Evolutionary conservation across 768 basidiomycete species (phyloP).

Genomic region (Suillus fuscotomentosus): DNA sequence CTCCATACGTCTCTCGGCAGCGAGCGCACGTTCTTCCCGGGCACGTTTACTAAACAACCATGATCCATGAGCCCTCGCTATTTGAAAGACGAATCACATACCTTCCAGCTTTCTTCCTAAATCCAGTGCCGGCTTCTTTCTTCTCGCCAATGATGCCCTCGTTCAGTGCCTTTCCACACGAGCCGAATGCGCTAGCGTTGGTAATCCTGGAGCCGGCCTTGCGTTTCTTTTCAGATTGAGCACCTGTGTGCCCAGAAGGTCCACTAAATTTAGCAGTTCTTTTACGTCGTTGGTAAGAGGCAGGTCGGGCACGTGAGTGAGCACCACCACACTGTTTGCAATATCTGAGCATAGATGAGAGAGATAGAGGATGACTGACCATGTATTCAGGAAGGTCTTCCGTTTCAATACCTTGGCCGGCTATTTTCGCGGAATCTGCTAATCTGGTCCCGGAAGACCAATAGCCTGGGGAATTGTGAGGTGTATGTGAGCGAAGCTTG

Average conservation of each 20-base stretch:
- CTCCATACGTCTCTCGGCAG: conserved; percentile 62
- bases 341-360: neutral
- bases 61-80: conserved; percentile 1
- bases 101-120: conserved; percentile 72
- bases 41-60: conserved; percentile 61
- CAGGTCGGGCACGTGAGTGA: conserved; percentile 60
- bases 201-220: conserved; percentile 73
- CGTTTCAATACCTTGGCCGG: conserved; percentile 47
- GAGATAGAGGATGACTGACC: conserved; percentile 35
- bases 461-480: conserved; percentile 49
- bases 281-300: conserved; percentile 38
- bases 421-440: conserved; percentile 56
- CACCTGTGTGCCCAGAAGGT: conserved; percentile 57
- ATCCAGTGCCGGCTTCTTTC: conserved; percentile 48
- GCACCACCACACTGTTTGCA: conserved; percentile 75
- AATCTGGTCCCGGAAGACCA: conserved; percentile 80
- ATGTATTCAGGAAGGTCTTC: conserved; percentile 77
- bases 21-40: conserved; percentile 73
- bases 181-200: conserved; percentile 56
- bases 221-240: conserved; percentile 62
- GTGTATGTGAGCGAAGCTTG: neutral
- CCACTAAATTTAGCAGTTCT: conserved; percentile 24
- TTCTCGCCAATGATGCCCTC: conserved; percentile 35
- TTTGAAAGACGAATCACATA: conserved; percentile 21
- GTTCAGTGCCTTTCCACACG: conserved; percentile 53